Base-by-base conservation (phyloP, 345 rosid species). In the Schrenkiella parvula region DNA sequence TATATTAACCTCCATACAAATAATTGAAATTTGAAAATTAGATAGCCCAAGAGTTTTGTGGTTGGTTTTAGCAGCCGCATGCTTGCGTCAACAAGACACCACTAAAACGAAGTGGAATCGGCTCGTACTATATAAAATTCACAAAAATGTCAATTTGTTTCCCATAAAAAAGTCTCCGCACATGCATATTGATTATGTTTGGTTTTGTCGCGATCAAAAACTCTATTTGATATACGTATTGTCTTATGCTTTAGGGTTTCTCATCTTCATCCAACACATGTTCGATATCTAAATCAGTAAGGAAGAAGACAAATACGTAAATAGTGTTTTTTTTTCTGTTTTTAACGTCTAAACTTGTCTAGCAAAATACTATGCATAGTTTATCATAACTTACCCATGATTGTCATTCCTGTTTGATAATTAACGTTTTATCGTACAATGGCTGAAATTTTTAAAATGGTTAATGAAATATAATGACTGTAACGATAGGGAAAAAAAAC, bases 41-140 rank as follows among this genome's bases (percentile, higher is more conserved):
- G 15, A 26, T 17, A 42, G 34, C 63, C 6, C 44, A 63, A 14
- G 43, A 35, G 44, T 37, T n/a, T 42, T 53, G 51, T 65, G 66
- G 66, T 47, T 51, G 51, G 52, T 56, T 35, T 53, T 23, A 64
- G 37, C 56, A 54, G 59, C 51, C 68, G 68, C 59, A 38, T 71
- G 60, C 52, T 13, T 63, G 78, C 58, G 66, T 19, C 52, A 56
- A 73, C 66, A 56, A 65, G 72, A 73, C 66, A 73, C 31, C 66
- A 73, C 66, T 19, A 65, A 29, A 46, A 56, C 12, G 32, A 65
- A 46, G 42, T 65, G 77, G 66, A 57, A 56, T 35, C 39, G 57
- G 51, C 63, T 52, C 47, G 53, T 63, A 62, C 68, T 52, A 52
- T 26, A 26, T 52, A 23, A 18, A 35, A 14, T 39, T 21, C 66